phyloP scores from a whole-genome alignment of 179 eudicot species.

The Vitellaria paradoxa region DNA sequence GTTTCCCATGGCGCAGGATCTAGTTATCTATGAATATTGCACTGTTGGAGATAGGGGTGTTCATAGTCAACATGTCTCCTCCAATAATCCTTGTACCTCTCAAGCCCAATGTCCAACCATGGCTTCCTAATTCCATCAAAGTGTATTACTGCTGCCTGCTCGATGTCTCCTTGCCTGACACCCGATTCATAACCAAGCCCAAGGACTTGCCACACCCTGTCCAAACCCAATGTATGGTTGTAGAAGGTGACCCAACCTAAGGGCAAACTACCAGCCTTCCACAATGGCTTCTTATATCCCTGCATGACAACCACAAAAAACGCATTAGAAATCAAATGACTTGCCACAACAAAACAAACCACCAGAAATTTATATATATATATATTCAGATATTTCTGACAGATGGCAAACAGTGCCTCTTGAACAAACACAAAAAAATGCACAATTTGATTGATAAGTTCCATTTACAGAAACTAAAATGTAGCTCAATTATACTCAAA shows the following conservation, averaged over 20 bases:
- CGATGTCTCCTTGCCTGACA: conserved; percentile 49
- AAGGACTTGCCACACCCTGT: conserved; percentile 72
- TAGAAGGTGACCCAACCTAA: conserved; percentile 92
- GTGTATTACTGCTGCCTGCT: conserved; percentile 80
- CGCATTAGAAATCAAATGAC: neutral
- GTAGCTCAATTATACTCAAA: neutral
- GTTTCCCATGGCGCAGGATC: conserved; percentile 1
- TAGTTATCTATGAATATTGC: conserved; percentile 75
- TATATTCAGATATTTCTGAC: neutral
- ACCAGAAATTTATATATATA: neutral
- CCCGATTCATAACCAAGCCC: conserved; percentile 77
- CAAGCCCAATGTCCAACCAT: conserved; percentile 85
- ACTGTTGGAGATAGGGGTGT: conserved; percentile 73
- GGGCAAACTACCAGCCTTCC: conserved; percentile 84
- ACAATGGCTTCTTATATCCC: conserved; percentile 71
- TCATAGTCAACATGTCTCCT: conserved; percentile 54
- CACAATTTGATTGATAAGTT: neutral
- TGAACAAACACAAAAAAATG: neutral
- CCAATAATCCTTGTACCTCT: conserved; percentile 75
- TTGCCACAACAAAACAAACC: neutral
- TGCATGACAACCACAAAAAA: conserved; percentile 25
- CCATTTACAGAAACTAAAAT: neutral
- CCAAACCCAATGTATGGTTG: conserved; percentile 55
- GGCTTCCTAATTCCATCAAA: conserved; percentile 91
- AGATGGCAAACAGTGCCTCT: neutral